Base-by-base conservation (phyloP, 116 monocot genomes). In the Thalassia testudinum region DNA sequence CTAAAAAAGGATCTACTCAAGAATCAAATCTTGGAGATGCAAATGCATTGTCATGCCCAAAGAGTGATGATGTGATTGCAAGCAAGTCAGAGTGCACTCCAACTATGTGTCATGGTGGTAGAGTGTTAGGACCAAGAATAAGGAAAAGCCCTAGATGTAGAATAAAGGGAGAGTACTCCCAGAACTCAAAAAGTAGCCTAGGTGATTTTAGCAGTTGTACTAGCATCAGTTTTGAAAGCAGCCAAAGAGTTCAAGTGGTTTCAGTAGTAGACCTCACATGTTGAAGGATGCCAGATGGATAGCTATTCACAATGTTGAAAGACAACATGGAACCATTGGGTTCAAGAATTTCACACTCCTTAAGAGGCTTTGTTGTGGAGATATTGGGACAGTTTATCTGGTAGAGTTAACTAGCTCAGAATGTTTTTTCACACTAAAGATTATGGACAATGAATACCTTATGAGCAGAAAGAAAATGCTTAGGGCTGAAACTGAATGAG, bases 321-420 rank as follows among this genome's bases (percentile, higher is more conserved):
- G 53, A 60, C 72, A 71, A 48, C 60, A 76, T 45, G 82, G 86
- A 59, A 61, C 48, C 56, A 65, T 89, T 49, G 80, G 81, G 1
- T 71, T 85, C 47, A 76, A 66, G 43, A 72, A 79, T 47, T 97
- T 97, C 50, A 87, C 77, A 50, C 82, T 97, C 44, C 64, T 85
- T 20, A 85, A 73, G 58, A 74, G 73, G 38, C 77, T 97, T 56
- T 89, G 97, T 27, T 89, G 77, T 77, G 97, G 97, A 34, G 97
- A 85, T 61, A 90, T 86, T 56, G 97, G 90, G 22, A 86, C 79
- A 24, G 90, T 99, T 17, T 99, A 99, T 54, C 71, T 99, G 44
- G 89, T 90, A n/a, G 86, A 89, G 68, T 62, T 89, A 34, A 69
- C 57, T 62, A 90, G 74, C 17, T 70, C 76, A 27, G 78, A 66